Conservation (phyloP, 2,329 filamentous ascomycete species). For the Talaromyces atroroseus region DNA sequence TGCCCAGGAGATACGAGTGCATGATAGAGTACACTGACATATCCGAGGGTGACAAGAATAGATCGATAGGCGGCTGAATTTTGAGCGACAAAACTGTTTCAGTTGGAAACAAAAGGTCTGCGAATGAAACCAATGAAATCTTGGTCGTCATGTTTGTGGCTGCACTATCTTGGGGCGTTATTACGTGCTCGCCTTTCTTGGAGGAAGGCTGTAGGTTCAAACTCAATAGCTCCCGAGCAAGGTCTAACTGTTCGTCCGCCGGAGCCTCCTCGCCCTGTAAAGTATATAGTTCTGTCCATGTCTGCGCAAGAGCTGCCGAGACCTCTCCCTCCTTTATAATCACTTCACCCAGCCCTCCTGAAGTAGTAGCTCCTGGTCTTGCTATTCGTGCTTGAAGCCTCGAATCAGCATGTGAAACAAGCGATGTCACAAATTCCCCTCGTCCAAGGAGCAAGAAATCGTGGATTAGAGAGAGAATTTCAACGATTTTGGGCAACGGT, state of each 20-base stretch:
- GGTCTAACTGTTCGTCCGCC: slow-evolving; percentile 68
- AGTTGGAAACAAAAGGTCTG: slow-evolving; percentile 74
- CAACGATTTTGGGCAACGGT: slow-evolving; percentile 68
- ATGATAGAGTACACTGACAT: slow-evolving; percentile 76
- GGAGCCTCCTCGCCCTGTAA: slow-evolving; percentile 72
- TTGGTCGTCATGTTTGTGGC: slow-evolving; percentile 23
- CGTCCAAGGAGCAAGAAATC: slow-evolving; percentile 83
- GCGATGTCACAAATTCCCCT: slow-evolving; percentile 83
- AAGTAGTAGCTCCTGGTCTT: slow-evolving; percentile 45
- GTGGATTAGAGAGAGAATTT: slow-evolving; percentile 70
- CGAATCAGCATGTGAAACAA: slow-evolving; percentile 80
- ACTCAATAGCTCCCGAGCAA: slow-evolving; percentile 70
- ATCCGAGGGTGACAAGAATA: slow-evolving; percentile 75
- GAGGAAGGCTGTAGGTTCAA: slow-evolving; percentile 47
- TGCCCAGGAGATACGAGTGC: slow-evolving; percentile 78
- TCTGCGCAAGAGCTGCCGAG: slow-evolving; percentile 65
- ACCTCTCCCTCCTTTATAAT: slow-evolving; percentile 84
- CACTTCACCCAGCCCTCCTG: slow-evolving; percentile 56
- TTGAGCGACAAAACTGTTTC: slow-evolving; percentile 66
- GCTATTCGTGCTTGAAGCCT: slow-evolving; percentile 69
- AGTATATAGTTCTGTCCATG: slow-evolving; percentile 74
- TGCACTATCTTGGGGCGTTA: slow-evolving; percentile 18
- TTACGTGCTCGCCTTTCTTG: slow-evolving; percentile 28
- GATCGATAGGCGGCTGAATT: slow-evolving; percentile 74
- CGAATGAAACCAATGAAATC: slow-evolving; percentile 53